These are phyloP conservation scores for Malbranchea zuffiana DNA, from an alignment of 2,329 filamentous ascomycete species.

Conservation along the genomic window DNA sequence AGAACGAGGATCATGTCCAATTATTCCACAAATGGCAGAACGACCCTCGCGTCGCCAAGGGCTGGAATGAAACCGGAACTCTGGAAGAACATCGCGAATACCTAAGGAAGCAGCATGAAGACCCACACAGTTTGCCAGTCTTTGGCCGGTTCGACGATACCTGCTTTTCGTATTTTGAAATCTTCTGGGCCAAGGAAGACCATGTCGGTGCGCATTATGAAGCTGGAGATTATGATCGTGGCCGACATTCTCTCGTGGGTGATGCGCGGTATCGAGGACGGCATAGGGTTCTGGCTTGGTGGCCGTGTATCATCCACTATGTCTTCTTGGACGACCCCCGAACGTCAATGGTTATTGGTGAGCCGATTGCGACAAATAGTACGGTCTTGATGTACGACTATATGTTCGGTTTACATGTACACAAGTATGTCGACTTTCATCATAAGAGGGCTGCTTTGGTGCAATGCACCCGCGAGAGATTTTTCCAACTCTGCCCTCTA, in stretches of 20 bases:
- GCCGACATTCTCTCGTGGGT: slow-evolving; percentile 50
- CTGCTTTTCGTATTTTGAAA: slow-evolving; percentile 66
- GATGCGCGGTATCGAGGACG: slow-evolving; percentile 46
- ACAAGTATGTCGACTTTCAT: slow-evolving; percentile 61
- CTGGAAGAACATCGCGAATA: slow-evolving; percentile 65
- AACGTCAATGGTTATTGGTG: slow-evolving; percentile 45
- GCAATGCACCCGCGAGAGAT: slow-evolving; percentile 53
- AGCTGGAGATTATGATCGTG: slow-evolving; percentile 47
- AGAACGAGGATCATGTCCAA: slow-evolving; percentile 52
- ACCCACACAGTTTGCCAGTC: slow-evolving; percentile 60
- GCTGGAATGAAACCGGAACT: slow-evolving; percentile 70
- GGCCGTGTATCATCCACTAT: slow-evolving; percentile 47
- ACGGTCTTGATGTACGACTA: slow-evolving; percentile 64
- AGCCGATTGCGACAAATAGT: slow-evolving; percentile 60
- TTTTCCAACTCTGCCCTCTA: no score
- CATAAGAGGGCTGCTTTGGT: slow-evolving; percentile 61
- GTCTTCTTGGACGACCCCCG: slow-evolving; percentile 50
- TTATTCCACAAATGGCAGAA: slow-evolving; percentile 76
- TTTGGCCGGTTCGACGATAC: slow-evolving; percentile 60
- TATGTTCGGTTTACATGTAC: slow-evolving; percentile 59
- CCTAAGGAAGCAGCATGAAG: slow-evolving; percentile 54
- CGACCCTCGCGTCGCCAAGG: slow-evolving; percentile 66
- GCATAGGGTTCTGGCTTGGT: slow-evolving; percentile 48
- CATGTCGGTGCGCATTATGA: slow-evolving; percentile 49
- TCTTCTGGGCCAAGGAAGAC: slow-evolving; percentile 65